Conservation (phyloP, 495 filamentous ascomycete species). For the Hypoxylon perforatum region DNA sequence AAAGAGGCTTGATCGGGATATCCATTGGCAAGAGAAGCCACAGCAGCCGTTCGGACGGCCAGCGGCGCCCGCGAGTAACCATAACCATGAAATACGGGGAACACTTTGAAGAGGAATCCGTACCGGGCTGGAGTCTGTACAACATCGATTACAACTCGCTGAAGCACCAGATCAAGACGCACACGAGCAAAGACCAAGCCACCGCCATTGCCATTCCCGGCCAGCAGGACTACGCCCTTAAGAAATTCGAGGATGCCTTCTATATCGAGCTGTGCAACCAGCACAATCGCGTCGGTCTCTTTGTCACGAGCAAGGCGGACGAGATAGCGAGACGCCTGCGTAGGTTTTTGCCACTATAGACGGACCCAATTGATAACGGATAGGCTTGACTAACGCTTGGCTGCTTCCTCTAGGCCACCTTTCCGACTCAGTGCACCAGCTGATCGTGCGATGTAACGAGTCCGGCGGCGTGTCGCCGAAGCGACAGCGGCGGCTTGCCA, state of each 20-base stretch:
- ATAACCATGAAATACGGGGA: slow-evolving; percentile 75
- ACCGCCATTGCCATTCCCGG: slow-evolving; percentile 75
- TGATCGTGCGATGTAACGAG: slow-evolving; percentile 55
- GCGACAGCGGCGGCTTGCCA: slow-evolving; percentile 57
- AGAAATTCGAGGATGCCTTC: slow-evolving; percentile 70
- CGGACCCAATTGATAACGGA: slow-evolving; percentile 19
- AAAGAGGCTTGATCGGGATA: too few species aligned
- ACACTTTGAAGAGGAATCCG: slow-evolving; percentile 66
- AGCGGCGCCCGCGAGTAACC: slow-evolving; percentile 18
- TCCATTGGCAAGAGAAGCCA: slow-evolving; percentile 1
- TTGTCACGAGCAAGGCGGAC: slow-evolving; percentile 76
- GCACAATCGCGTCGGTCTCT: slow-evolving; percentile 74
- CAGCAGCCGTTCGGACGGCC: slow-evolving; percentile 20
- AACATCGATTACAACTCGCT: slow-evolving; percentile 84
- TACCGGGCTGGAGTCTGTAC: slow-evolving; percentile 65
- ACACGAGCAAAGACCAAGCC: slow-evolving; percentile 70
- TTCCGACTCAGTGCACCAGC: slow-evolving; percentile 59
- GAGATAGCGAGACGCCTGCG: slow-evolving; percentile 71
- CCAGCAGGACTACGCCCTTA: slow-evolving; percentile 60
- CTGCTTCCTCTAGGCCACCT: slow-evolving; percentile 56
- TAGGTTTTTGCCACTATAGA: slow-evolving; percentile 48
- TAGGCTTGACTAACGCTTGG: slow-evolving; percentile 16
- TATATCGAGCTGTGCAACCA: slow-evolving; percentile 70
- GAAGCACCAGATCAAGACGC: slow-evolving; percentile 76
- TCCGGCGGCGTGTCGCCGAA: slow-evolving; percentile 49